Conservation (phyloP, 176 grass and related monocot species). For the Elaeis guineensis region DNA sequence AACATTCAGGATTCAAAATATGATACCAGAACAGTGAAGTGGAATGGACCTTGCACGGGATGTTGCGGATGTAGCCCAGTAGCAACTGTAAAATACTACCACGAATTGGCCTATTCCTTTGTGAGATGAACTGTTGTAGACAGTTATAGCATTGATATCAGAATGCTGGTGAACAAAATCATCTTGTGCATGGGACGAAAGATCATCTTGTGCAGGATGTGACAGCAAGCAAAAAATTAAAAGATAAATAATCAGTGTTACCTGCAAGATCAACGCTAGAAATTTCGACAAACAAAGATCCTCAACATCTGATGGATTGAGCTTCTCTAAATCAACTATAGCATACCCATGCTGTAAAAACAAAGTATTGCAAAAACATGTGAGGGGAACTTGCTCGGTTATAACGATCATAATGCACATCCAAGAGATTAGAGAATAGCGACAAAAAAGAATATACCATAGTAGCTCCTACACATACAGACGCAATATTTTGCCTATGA, state of each 20-base stretch:
- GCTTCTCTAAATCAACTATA: constrained; percentile 76
- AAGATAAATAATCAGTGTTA: constrained; percentile 12
- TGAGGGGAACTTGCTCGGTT: too few relatives aligned
- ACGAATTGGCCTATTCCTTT: constrained; percentile 78
- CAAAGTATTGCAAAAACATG: background rate
- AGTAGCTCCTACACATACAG: too few relatives aligned
- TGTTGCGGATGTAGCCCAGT: constrained; percentile 56
- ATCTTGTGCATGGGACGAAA: too few relatives aligned
- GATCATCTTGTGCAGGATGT: too few relatives aligned
- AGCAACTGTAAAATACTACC: constrained; percentile 56
- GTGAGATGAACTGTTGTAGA: constrained; percentile 62
- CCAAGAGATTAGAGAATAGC: too few relatives aligned
- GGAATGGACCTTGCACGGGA: constrained; percentile 79
- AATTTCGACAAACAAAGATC: constrained; percentile 79
- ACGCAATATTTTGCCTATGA: too few relatives aligned
- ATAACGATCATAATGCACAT: too few relatives aligned
- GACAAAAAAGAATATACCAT: too few relatives aligned
- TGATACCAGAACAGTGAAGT: constrained; percentile 11
- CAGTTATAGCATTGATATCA: too few relatives aligned
- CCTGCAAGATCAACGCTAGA: constrained; percentile 67
- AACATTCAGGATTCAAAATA: constrained; percentile 8
- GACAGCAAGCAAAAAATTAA: constrained; percentile 6
- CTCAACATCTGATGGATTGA: constrained; percentile 51
- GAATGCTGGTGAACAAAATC: too few relatives aligned
- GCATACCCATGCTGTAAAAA: constrained; percentile 71